A percentile compares a stretch with the other conserved stretches of the same genome.
These are phyloP conservation scores for Phytophthora podocarpi DNA, from an alignment of 352 stramenopile genomes.

Conservation along the genomic window DNA sequence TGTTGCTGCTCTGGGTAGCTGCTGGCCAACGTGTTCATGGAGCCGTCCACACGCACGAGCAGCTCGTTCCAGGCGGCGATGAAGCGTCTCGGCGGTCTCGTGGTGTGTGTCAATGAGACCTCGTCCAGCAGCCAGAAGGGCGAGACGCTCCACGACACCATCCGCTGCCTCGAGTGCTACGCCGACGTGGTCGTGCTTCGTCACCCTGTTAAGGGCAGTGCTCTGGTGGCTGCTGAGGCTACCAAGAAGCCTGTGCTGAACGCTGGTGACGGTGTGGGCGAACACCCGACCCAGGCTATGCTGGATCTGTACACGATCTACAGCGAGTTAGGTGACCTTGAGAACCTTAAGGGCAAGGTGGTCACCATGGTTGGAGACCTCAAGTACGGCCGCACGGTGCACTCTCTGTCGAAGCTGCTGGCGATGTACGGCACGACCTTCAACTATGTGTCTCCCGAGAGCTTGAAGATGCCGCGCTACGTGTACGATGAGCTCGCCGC, in stretches of 20 bases:
- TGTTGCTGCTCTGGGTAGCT: conserved; percentile 52
- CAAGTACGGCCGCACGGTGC: conserved; percentile 98
- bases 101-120: conserved; percentile 94
- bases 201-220: conserved; percentile 92
- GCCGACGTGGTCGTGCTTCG: conserved; percentile 95
- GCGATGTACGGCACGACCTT: conserved; percentile 90
- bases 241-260: conserved; percentile 95
- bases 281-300: conserved; percentile 99
- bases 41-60: conserved; percentile 97
- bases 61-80: conserved; percentile 99
- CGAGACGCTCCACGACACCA: conserved; percentile 98
- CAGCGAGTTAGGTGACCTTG: conserved; percentile 79
- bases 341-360: conserved; percentile 81
- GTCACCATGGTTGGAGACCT: conserved; percentile 98
- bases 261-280: conserved; percentile 94
- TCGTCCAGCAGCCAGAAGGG: conserved; percentile 97
- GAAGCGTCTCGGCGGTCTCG: conserved; percentile 95
- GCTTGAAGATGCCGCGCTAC: conserved; percentile 84
- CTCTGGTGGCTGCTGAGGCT: conserved; percentile 69
- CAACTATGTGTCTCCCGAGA: conserved; percentile 93
- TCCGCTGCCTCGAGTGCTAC: conserved; percentile 97
- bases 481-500: conserved; percentile 75
- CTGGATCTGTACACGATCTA: conserved; percentile 99
- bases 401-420: conserved; percentile 97
- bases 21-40: conserved; percentile 98